These are phyloP conservation scores for Camelina neglecta DNA, from an alignment of 345 rosid species.

Conservation along the genomic window DNA sequence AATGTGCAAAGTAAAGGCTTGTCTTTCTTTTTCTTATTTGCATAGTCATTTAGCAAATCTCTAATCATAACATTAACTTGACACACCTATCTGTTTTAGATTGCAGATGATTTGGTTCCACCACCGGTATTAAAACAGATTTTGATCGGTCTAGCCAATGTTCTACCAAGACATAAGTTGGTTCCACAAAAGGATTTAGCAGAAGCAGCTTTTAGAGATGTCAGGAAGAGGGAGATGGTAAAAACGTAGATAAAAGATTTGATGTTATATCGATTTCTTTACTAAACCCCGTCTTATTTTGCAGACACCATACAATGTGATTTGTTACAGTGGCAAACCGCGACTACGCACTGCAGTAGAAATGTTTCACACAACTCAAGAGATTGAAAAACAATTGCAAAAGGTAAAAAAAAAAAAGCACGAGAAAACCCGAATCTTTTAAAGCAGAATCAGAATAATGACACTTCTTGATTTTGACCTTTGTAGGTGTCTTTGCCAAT, in stretches of 20 bases:
- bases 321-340: constrained; percentile 83
- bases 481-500: constrained; percentile 80
- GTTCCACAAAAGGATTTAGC: constrained; percentile 93
- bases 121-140: constrained; percentile 60
- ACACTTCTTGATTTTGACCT: neutral
- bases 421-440: neutral
- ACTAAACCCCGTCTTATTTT: neutral
- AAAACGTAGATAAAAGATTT: neutral
- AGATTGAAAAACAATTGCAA: constrained; percentile 66
- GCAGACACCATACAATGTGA: constrained; percentile 75
- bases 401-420: constrained; percentile 47
- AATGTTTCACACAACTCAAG: constrained; percentile 75
- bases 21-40: constrained; percentile 15
- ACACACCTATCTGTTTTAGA: constrained; percentile 50
- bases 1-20: constrained; percentile 84
- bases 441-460: neutral
- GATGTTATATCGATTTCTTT: neutral
- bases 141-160: constrained; percentile 68
- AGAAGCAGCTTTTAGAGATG: constrained; percentile 73
- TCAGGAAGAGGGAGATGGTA: constrained; percentile 68
- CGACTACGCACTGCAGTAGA: constrained; percentile 76
- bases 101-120: constrained; percentile 89
- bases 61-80: constrained; percentile 7
- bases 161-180: constrained; percentile 80
- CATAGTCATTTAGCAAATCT: constrained; percentile 12